Evolutionary conservation across 1,139 yeast genomes (phyloP).

Genomic region (Sugiyamaella castrensis): DNA sequence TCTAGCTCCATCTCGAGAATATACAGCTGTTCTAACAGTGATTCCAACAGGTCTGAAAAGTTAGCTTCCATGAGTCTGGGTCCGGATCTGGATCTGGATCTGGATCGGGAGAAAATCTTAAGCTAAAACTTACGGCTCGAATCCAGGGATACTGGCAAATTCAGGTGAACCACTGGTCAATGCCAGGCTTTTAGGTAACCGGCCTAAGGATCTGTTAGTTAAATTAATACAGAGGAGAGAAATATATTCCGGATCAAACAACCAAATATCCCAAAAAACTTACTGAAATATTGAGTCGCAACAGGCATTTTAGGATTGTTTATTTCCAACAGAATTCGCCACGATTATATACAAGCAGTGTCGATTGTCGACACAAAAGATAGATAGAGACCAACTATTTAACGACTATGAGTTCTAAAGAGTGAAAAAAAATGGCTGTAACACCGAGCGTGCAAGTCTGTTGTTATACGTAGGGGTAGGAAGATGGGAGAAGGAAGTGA

Average conservation of each 20-base stretch:
- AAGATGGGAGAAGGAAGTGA: too few relatives aligned
- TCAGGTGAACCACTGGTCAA: slow-evolving; percentile 54
- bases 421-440: too few relatives aligned
- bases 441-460: too few relatives aligned
- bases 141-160: slow-evolving; percentile 32
- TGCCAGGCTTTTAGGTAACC: slow-evolving; percentile 61
- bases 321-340: too few relatives aligned
- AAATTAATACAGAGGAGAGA: background rate
- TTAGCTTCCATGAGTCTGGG: too few relatives aligned
- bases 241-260: too few relatives aligned
- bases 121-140: slow-evolving; percentile 24
- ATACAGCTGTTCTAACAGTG: slow-evolving; percentile 40
- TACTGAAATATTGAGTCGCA: slow-evolving; percentile 26
- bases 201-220: slow-evolving; percentile 40
- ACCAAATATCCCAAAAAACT: slow-evolving; percentile 8
- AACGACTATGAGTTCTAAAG: background rate
- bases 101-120: too few relatives aligned
- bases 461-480: too few relatives aligned
- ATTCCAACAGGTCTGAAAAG: slow-evolving; percentile 32
- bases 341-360: background rate
- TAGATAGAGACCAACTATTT: background rate
- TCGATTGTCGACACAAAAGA: background rate
- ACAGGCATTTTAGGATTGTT: slow-evolving; percentile 16
- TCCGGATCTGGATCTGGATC: too few relatives aligned
- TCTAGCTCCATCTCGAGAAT: slow-evolving; percentile 47